Percentiles rank a stretch among this genome's conserved stretches.
Conservation (phyloP, 139 green algal genomes). For the Closterium sp. region DNA sequence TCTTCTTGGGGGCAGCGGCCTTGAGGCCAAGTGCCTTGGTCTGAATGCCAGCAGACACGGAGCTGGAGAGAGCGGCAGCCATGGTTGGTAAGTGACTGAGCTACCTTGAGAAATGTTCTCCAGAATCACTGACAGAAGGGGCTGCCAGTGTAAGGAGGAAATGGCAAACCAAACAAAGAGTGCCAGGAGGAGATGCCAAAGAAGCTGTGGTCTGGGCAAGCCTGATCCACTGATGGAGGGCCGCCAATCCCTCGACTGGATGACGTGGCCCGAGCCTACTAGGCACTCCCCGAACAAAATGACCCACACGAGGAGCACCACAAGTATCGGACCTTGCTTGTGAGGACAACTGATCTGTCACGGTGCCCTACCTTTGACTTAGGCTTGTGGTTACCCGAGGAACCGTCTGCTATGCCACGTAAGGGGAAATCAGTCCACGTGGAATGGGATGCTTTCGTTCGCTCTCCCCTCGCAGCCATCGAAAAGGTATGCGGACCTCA, state of each 20-base stretch:
- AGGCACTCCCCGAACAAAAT: neutral
- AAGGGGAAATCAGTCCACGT: neutral
- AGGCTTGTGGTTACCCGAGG: neutral
- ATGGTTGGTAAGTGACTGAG: neutral
- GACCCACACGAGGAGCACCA: neutral
- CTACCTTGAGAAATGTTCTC: neutral
- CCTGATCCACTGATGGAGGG: neutral
- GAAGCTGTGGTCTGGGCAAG: neutral
- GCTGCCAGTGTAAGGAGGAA: neutral
- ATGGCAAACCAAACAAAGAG: neutral
- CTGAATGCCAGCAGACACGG: neutral
- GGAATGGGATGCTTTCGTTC: neutral
- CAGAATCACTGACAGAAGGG: neutral
- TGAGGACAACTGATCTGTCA: neutral
- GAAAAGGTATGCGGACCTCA: neutral
- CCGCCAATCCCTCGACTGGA: neutral
- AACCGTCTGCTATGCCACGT: neutral
- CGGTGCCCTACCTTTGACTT: neutral
- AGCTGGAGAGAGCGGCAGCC: neutral
- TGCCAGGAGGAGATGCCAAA: neutral
- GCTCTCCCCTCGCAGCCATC: neutral
- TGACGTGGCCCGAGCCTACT: neutral
- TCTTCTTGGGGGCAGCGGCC: neutral
- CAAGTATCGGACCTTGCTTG: neutral
- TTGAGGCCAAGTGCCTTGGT: neutral